Conservation (phyloP, 805 yeast genomes). For the Torulaspora maleeae region DNA sequence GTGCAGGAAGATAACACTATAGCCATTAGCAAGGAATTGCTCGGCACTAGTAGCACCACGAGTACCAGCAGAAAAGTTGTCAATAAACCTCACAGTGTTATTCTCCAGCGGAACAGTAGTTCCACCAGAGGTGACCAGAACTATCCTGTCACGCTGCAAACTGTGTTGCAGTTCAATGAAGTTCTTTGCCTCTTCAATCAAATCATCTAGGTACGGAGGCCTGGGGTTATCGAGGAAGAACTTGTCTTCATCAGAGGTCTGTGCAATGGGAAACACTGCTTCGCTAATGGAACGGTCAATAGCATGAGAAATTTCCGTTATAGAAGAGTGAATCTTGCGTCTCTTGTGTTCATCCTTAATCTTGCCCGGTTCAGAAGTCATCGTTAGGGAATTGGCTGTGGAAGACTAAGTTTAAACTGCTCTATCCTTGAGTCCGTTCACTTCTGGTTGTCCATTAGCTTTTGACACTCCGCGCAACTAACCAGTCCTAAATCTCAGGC, state of each 20-base stretch:
- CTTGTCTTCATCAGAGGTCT: slow-evolving; percentile 60
- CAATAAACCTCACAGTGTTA: slow-evolving; percentile 94
- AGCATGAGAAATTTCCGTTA: slow-evolving; percentile 66
- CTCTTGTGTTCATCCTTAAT: slow-evolving; percentile 2
- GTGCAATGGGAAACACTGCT: slow-evolving; percentile 63
- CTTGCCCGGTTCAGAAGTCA: background rate
- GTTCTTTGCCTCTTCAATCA: slow-evolving; percentile 51
- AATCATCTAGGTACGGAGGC: slow-evolving; percentile 66
- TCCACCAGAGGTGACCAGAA: slow-evolving; percentile 90
- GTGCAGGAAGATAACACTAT: slow-evolving; percentile 89
- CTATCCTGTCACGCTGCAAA: slow-evolving; percentile 50
- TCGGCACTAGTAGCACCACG: slow-evolving; percentile 97
- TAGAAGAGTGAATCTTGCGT: slow-evolving; percentile 51
- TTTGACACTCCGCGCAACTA: background rate
- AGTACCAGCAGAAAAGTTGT: slow-evolving; percentile 95
- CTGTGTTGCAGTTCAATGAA: slow-evolving; percentile 56
- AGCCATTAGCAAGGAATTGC: slow-evolving; percentile 75
- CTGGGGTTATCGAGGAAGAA: slow-evolving; percentile 70
- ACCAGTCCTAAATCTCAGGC: too few relatives aligned
- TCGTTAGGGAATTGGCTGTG: background rate
- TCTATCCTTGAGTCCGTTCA: background rate
- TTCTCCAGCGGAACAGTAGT: slow-evolving; percentile 97
- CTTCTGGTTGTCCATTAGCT: background rate
- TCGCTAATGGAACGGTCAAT: slow-evolving; percentile 74
- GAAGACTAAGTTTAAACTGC: background rate